phyloP scores from a whole-genome alignment of 2,329 filamentous ascomycete genomes.

The Clonostachys rosea region DNA sequence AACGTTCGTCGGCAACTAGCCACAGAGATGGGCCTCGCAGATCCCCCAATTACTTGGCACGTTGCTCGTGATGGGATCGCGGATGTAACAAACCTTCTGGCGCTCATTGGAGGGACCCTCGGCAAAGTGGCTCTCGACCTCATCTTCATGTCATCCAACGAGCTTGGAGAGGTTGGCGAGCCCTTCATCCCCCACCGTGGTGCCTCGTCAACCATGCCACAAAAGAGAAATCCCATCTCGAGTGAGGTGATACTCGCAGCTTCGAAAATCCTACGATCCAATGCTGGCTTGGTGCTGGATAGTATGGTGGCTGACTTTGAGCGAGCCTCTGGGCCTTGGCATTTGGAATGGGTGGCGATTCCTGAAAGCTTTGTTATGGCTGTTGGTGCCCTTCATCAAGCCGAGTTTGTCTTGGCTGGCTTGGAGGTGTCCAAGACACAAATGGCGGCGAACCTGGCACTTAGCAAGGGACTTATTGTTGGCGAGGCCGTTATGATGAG shows the following conservation, averaged over 20 bases:
- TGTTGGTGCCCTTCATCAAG: slow-evolving; percentile 46
- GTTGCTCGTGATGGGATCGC: slow-evolving; percentile 48
- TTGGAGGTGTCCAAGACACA: slow-evolving; percentile 42
- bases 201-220: slow-evolving; percentile 51
- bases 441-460: slow-evolving; percentile 45
- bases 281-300: slow-evolving; percentile 46
- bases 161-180: slow-evolving; percentile 42
- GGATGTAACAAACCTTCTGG: slow-evolving; percentile 47
- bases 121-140: slow-evolving; percentile 54
- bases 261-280: slow-evolving; percentile 45
- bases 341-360: slow-evolving; percentile 52
- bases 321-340: slow-evolving; percentile 53
- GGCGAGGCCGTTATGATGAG: slow-evolving; percentile 59
- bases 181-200: slow-evolving; percentile 50
- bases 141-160: slow-evolving; percentile 54
- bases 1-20: slow-evolving; percentile 43
- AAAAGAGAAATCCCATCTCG: slow-evolving; percentile 55
- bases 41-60: slow-evolving; percentile 53
- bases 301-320: slow-evolving; percentile 55
- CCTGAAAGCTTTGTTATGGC: slow-evolving; percentile 48
- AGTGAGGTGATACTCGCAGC: slow-evolving; percentile 51
- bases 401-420: slow-evolving; percentile 45
- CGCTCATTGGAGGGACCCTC: slow-evolving; percentile 44
- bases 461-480: slow-evolving; percentile 47
- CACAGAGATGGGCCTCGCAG: slow-evolving; percentile 34